phyloP scores from a whole-genome alignment of 2,329 filamentous ascomycete species.

The Diaporthe eres region DNA sequence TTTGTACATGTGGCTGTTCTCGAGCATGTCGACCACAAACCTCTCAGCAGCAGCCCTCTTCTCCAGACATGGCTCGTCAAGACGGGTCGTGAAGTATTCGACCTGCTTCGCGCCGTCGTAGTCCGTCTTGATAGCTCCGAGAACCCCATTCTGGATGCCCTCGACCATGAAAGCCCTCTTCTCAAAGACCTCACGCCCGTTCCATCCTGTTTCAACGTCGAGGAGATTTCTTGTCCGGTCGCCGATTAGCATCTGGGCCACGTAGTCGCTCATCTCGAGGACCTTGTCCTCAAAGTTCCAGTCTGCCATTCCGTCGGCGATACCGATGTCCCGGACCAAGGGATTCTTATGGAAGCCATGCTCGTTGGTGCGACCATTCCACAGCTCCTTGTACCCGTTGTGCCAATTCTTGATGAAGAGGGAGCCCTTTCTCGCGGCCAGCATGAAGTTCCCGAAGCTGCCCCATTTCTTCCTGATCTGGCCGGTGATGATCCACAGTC shows the following conservation, averaged over 20 bases:
- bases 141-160: constrained; percentile 6
- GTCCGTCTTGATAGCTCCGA: constrained; percentile 9
- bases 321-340: constrained; percentile 5
- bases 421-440: constrained; percentile 58
- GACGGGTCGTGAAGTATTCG: constrained; percentile 26
- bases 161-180: constrained; percentile 15
- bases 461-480: constrained; percentile 30
- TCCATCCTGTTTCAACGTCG: constrained; percentile 3
- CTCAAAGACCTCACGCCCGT: constrained; percentile 9
- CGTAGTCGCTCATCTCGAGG: constrained; percentile 29
- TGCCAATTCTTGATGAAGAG: constrained; percentile 61
- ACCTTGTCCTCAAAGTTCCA: constrained; percentile 16
- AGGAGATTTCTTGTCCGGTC: constrained; percentile 19
- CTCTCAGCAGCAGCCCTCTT: constrained; percentile 14
- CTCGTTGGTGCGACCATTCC: constrained; percentile 49
- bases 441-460: constrained; percentile 37
- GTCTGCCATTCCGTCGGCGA: constrained; percentile 21
- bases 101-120: constrained; percentile 29
- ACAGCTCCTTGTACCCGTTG: constrained; percentile 53
- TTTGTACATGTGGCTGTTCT: constrained; percentile 26
- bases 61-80: constrained; percentile 16
- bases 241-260: constrained; percentile 25
- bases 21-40: constrained; percentile 37
- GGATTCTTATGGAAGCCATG: constrained; percentile 49
- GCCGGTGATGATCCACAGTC: constrained; percentile 49